Percentiles rank a stretch among this genome's conserved stretches.
These are phyloP conservation scores for Entoloma clypeatum DNA, from an alignment of 1,284 basidiomycete genomes.

Conservation along the genomic window DNA sequence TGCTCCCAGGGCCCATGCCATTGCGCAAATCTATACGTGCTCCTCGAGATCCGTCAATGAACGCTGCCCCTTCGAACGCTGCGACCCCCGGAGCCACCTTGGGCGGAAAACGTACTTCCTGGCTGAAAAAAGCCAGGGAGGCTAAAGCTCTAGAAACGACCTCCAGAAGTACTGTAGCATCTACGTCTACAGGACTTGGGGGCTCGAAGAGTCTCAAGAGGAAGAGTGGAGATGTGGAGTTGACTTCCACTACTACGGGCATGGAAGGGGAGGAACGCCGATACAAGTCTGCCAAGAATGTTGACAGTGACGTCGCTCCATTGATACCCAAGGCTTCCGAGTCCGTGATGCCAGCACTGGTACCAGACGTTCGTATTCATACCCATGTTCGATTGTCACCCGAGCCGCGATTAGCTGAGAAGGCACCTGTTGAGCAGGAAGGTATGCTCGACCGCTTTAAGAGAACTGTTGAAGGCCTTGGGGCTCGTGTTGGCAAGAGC, in stretches of 20 bases:
- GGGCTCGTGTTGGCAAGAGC: slow-evolving; percentile 58
- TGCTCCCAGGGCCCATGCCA: slow-evolving; percentile 61
- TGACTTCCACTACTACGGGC: slow-evolving; percentile 16
- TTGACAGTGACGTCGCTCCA: slow-evolving; percentile 33
- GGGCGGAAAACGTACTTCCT: slow-evolving; percentile 66
- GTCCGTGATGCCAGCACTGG: slow-evolving; percentile 7
- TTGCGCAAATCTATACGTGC: slow-evolving; percentile 62
- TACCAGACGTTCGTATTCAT: neutral
- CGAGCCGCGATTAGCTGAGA: slow-evolving; percentile 24
- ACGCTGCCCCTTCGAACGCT: slow-evolving; percentile 28
- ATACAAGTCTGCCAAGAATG: slow-evolving; percentile 47
- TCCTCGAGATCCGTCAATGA: slow-evolving; percentile 42
- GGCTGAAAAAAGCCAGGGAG: slow-evolving; percentile 73
- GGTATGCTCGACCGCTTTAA: slow-evolving; percentile 61
- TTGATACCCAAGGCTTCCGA: slow-evolving; percentile 20
- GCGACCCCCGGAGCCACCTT: slow-evolving; percentile 41
- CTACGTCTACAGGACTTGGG: slow-evolving; percentile 12
- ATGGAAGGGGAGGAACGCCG: slow-evolving; percentile 40
- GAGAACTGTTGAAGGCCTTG: slow-evolving; percentile 62
- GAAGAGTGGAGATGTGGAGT: slow-evolving; percentile 60
- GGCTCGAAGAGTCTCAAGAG: slow-evolving; percentile 44
- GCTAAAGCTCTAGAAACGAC: slow-evolving; percentile 64
- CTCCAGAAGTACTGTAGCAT: slow-evolving; percentile 36
- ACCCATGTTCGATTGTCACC: slow-evolving; percentile 2
- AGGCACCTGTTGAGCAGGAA: slow-evolving; percentile 33